Evolutionary conservation across 257 asterid species (phyloP).

Genomic region (Gentiana macrophylla): DNA sequence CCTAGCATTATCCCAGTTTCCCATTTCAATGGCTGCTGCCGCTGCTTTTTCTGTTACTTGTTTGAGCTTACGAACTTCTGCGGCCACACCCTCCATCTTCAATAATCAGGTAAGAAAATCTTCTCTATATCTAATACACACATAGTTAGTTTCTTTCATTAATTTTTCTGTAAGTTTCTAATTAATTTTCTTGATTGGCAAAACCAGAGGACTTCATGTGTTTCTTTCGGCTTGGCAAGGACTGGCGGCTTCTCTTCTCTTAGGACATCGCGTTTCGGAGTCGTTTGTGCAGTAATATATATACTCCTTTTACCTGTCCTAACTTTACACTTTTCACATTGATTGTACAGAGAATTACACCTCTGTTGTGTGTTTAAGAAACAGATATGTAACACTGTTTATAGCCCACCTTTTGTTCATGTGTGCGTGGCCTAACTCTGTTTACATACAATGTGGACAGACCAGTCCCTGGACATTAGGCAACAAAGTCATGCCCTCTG

Average conservation of each 20-base stretch:
- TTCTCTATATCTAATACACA: too few relatives aligned
- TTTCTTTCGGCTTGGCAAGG: constrained; percentile 1
- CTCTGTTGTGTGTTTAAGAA: not conserved
- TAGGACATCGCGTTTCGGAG: constrained; percentile 32
- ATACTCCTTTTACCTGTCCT: not conserved
- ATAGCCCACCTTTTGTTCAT: not conserved
- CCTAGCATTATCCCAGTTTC: too few relatives aligned
- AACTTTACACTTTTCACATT: not conserved
- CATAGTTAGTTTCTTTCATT: too few relatives aligned
- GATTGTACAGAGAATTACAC: not conserved
- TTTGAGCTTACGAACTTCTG: too few relatives aligned
- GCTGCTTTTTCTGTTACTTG: too few relatives aligned
- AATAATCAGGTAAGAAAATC: too few relatives aligned
- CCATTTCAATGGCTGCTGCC: too few relatives aligned
- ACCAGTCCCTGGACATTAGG: constrained; percentile 59
- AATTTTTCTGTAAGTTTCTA: too few relatives aligned
- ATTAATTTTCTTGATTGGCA: too few relatives aligned
- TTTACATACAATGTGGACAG: constrained; percentile 10
- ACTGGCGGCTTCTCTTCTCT: constrained; percentile 23
- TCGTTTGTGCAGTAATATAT: constrained; percentile 38
- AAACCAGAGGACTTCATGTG: constrained; percentile 14
- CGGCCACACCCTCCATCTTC: too few relatives aligned
- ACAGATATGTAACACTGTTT: not conserved
- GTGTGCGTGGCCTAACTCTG: not conserved
- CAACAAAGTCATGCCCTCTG: constrained; percentile 5